Conservation (phyloP, 495 filamentous ascomycete species). For the Bryoglossum gracile region DNA sequence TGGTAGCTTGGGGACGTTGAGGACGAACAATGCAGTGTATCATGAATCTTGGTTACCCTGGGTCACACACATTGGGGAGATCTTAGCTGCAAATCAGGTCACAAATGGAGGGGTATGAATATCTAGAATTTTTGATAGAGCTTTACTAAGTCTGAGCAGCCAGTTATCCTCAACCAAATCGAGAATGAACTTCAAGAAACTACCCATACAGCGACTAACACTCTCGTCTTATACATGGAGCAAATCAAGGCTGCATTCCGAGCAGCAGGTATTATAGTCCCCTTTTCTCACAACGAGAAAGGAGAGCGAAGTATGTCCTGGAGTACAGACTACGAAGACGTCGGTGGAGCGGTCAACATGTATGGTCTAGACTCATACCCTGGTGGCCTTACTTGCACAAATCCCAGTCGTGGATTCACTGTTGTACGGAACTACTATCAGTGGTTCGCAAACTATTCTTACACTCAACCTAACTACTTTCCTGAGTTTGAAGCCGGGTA, state of each 20-base stretch:
- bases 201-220: slow-evolving; percentile 30
- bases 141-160: too few species aligned
- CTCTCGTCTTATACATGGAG: slow-evolving; percentile 44
- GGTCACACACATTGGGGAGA: slow-evolving; percentile 37
- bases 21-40: slow-evolving; percentile 37
- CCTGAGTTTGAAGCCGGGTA: slow-evolving; percentile 49
- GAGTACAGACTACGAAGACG: slow-evolving; percentile 48
- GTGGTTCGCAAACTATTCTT: slow-evolving; percentile 50
- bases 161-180: slow-evolving; percentile 45
- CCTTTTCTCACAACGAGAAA: slow-evolving; percentile 47
- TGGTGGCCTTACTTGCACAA: slow-evolving; percentile 45
- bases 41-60: slow-evolving; percentile 39
- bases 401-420: slow-evolving; percentile 41
- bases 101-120: slow-evolving; percentile 40
- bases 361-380: slow-evolving; percentile 52
- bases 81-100: slow-evolving; percentile 42
- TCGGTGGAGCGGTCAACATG: slow-evolving; percentile 48
- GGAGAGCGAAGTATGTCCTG: slow-evolving; percentile 43
- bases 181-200: slow-evolving; percentile 48
- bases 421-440: slow-evolving; percentile 47
- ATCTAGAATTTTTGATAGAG: too few species aligned
- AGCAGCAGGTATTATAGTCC: slow-evolving; percentile 44
- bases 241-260: slow-evolving; percentile 40
- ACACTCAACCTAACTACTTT: slow-evolving; percentile 43
- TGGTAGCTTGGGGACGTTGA: slow-evolving; percentile 39